Conservation (phyloP, 768 basidiomycete genomes). For the Phylloporus arenicola region DNA sequence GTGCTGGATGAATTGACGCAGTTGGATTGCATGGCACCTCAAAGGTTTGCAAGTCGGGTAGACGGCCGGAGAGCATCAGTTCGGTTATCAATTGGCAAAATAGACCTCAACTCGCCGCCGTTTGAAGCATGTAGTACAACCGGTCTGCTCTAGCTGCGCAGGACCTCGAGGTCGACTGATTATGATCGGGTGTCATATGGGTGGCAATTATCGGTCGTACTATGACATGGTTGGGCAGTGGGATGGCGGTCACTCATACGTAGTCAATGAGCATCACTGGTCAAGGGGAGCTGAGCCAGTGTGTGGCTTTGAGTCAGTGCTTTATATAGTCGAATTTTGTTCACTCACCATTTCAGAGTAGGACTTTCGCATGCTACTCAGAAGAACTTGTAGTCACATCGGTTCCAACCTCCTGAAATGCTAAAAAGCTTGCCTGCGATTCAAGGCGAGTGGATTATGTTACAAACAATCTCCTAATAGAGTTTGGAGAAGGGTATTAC, state of each 20-base stretch:
- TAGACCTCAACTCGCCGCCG: background rate
- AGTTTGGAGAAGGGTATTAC: constrained; percentile 16
- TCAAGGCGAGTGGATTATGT: constrained; percentile 12
- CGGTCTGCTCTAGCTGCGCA: background rate
- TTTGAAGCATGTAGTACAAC: background rate
- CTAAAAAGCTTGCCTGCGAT: too few species aligned
- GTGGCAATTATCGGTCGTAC: background rate
- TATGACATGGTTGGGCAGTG: background rate
- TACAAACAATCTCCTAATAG: constrained; percentile 10
- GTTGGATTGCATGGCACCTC: background rate
- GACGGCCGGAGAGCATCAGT: background rate
- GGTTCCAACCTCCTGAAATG: too few species aligned
- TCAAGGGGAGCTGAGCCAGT: too few species aligned
- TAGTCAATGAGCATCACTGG: background rate
- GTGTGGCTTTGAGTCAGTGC: too few species aligned
- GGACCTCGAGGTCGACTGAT: background rate
- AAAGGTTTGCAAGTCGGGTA: background rate
- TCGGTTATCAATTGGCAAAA: background rate
- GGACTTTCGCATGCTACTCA: too few species aligned
- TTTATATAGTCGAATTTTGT: too few species aligned
- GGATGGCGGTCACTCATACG: background rate
- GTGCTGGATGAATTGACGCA: background rate
- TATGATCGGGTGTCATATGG: background rate
- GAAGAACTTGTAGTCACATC: too few species aligned
- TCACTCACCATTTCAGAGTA: too few species aligned